Base-by-base conservation (phyloP, 2,329 filamentous ascomycete species). In the Microdochium paspali region DNA sequence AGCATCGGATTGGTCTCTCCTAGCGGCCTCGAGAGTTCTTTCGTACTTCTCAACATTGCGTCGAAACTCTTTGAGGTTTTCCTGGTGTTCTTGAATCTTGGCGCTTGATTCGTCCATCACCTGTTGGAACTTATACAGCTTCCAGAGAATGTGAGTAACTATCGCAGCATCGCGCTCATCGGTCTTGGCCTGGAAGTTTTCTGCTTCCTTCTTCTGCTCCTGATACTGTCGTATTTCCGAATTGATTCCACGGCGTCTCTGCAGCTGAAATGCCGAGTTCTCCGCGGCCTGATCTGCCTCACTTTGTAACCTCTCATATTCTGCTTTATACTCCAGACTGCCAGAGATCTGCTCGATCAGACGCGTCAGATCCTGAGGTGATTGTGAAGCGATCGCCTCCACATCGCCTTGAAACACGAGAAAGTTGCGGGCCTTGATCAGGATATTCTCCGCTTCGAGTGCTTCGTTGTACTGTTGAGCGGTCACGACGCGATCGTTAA, bases 361-460 rank as follows among this genome's bases (percentile, higher is more conserved):
- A 45, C 88, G 80, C 1, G 93, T 98, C 32, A 98, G 78, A 59
- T 97, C 93, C 57, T 90, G 90, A 0, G 93, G 90, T 1, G 90
- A 94, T 63, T 97, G 93, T 7, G 90, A 90, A 2, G 93, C 94
- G 60, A 98, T 96, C 23, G 90, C 87, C 66, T 98, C 93, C 18
- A 98, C 91, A 62, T 98, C 93, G 54, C 93, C 94, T 66, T 98
- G 93, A 64, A 98, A 98, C 30, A 98, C 93, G 4, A 98, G 78
- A 64, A 98, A 98, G 63, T 98, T 98, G 54, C 93, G 82, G 28
- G 93, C 93, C 66, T 95, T 97, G 73, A 98, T 97, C 51, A 98
- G 72, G 55, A 98, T 98, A 59, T 96, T 96, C 65, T 98, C 91
- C 20, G 82, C 74, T 65, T 98, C 93, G 13, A 98, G 76, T 2